Percentiles rank a stretch among this genome's conserved stretches.
Evolutionary conservation across 805 yeast genomes (phyloP).

Genomic region (Wickerhamomyces rabaulensis): DNA sequence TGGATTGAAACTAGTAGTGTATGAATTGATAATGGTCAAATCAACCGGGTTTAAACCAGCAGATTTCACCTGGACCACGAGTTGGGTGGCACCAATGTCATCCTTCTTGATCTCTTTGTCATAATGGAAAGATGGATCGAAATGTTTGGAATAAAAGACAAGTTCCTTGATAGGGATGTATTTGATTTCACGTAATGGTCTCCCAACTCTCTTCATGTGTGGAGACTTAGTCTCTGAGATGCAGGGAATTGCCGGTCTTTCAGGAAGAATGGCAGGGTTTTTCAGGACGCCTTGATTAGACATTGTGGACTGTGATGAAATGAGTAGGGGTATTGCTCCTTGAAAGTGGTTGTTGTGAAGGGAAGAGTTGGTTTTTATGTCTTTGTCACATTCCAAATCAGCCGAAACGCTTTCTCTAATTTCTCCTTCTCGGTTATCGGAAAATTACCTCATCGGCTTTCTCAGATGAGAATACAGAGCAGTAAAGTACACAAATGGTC

Average conservation of each 20-base stretch:
- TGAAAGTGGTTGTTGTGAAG: too few species aligned
- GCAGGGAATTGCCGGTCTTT: constrained; percentile 9
- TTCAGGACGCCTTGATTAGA: not conserved
- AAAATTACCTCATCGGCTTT: too few species aligned
- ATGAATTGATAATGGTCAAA: constrained; percentile 52
- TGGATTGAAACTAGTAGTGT: constrained; percentile 43
- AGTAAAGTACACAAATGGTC: too few species aligned
- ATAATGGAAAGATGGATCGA: constrained; percentile 42
- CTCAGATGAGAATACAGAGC: too few species aligned
- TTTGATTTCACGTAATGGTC: constrained; percentile 47
- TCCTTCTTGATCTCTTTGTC: constrained; percentile 37
- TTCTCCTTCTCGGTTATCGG: not conserved
- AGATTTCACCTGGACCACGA: constrained; percentile 54
- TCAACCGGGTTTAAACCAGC: constrained; percentile 67
- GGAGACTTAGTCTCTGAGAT: constrained; percentile 5
- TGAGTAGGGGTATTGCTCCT: too few species aligned
- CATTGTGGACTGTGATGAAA: not conserved
- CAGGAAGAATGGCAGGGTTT: constrained; percentile 3
- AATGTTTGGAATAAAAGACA: constrained; percentile 34
- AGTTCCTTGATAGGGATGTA: constrained; percentile 44
- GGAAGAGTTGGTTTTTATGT: too few species aligned
- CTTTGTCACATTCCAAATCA: too few species aligned
- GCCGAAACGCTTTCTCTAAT: not conserved
- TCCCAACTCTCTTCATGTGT: constrained; percentile 32
- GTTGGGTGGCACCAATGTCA: constrained; percentile 43